Evolutionary conservation across 441 rosid species (phyloP).

Genomic region (Metrosideros polymorpha): DNA sequence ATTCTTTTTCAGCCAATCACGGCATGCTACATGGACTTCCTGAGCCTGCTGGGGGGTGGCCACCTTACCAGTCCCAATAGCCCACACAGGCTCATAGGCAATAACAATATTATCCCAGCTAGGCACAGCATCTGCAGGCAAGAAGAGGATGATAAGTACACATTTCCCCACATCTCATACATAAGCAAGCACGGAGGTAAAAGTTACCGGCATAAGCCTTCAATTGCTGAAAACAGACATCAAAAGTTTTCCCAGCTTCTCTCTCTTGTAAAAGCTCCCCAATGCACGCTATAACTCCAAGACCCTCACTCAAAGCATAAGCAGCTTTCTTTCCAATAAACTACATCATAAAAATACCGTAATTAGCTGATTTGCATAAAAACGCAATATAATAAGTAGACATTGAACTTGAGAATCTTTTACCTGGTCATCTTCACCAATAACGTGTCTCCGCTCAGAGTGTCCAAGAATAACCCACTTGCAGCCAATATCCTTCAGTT

Average conservation of each 20-base stretch:
- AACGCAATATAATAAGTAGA: background rate
- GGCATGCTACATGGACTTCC: conserved; percentile 85
- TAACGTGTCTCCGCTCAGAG: conserved; percentile 86
- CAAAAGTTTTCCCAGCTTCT: conserved; percentile 93
- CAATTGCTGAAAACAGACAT: conserved; percentile 78
- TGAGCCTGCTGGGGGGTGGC: conserved; percentile 92
- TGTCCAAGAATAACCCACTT: conserved; percentile 98
- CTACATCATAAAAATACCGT: conserved; percentile 12
- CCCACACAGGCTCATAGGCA: conserved; percentile 99
- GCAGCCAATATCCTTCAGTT: conserved; percentile 85
- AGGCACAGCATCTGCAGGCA: conserved; percentile 59
- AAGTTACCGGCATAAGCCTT: conserved; percentile 77
- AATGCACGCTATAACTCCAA: conserved; percentile 88
- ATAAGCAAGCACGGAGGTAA: background rate
- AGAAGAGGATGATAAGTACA: background rate
- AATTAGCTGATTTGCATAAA: background rate
- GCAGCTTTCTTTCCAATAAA: conserved; percentile 98
- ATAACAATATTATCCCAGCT: conserved; percentile 90
- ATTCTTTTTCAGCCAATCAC: conserved; percentile 89
- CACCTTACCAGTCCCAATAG: conserved; percentile 97
- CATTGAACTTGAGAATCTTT: background rate
- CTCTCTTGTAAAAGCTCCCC: conserved; percentile 85
- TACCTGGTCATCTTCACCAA: conserved; percentile 90
- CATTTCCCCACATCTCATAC: background rate
- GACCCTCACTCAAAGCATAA: conserved; percentile 72